Base-by-base conservation (phyloP, 1,139 yeast genomes). In the Blastobotrys capitulatus region DNA sequence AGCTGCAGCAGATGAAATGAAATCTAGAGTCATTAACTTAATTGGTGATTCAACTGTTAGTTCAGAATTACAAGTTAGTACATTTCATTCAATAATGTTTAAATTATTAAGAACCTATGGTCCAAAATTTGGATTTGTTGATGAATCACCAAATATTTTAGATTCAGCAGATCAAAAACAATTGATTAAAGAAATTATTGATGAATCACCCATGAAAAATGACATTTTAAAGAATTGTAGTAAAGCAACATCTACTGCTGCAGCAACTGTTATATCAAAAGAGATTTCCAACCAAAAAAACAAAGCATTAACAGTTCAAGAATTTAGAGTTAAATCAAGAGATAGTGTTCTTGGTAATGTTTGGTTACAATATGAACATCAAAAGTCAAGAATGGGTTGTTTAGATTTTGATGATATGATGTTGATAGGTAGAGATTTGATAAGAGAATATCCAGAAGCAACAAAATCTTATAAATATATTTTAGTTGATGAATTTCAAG, bases 401-500 rank as follows among this genome's bases (percentile, higher is more conserved):
- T 63, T 86, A 15, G 97, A 90, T 64, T 90, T 87, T 65, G 97
- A 90, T 63, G 97, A 90, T 62, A 74, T 94, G 48, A 70, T 92
- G 36, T 63, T 86, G 29, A 69, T 73, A 47, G 76, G 89, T 35
- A 69, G 74, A 53, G 63, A 69, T 12, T 66, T 89, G 16, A 60
- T 88, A n/a, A 59, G 69, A 1, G 56, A 62, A 19, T 64, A 69
- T 49, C 72, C 77, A 2, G 71, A 74, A 0, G 77, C 81, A 19
- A 69, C 84, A 19, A 69, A 71, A 1, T 69, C 71, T 48, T 70
- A 86, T 7, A 71, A 78, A 54, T 92, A 87, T 58, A 90, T 89
- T 0, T 71, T 92, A 20, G 88, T 92, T 2, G 98, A 92, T 66
- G 98, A 92, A 64, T 92, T 87, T 59, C 98, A 92, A 67, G 98